Percentiles rank a stretch among this genome's conserved stretches.
Conservation (phyloP, 768 basidiomycete species). For the Macrocybe gigantea region DNA sequence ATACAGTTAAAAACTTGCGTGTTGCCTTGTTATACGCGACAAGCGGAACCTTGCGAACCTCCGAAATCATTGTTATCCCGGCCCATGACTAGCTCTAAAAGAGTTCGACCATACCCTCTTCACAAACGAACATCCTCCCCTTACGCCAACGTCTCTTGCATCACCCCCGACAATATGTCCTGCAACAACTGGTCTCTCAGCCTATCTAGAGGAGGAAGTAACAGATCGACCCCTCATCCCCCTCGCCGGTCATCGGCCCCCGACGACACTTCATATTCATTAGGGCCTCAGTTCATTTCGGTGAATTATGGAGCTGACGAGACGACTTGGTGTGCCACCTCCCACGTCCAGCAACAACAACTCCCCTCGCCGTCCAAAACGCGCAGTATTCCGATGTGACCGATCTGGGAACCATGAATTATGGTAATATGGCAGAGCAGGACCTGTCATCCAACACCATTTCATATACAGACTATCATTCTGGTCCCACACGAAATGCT, state of each 20-base stretch:
- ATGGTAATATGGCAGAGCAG: constrained; percentile 9
- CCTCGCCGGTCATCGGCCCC: constrained; percentile 34
- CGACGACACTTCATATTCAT: constrained; percentile 25
- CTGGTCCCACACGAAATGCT: constrained; percentile 22
- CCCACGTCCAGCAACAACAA: constrained; percentile 4
- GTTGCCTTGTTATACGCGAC: too few species aligned
- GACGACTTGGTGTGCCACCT: constrained; percentile 2
- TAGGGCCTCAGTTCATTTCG: constrained; percentile 28
- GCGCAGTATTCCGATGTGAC: constrained; percentile 18
- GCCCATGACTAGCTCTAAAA: not conserved
- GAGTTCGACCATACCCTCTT: constrained; percentile 1
- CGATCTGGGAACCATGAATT: constrained; percentile 11
- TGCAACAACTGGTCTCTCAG: constrained; percentile 23
- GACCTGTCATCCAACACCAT: constrained; percentile 14
- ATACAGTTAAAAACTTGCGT: too few species aligned
- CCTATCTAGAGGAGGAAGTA: constrained; percentile 22
- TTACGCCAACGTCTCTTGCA: not conserved
- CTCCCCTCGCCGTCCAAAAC: constrained; percentile 20
- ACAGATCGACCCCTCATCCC: constrained; percentile 21
- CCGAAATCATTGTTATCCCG: too few species aligned
- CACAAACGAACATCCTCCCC: constrained; percentile 2
- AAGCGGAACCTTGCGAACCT: too few species aligned
- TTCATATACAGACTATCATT: constrained; percentile 18
- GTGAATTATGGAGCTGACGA: constrained; percentile 12
- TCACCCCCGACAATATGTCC: constrained; percentile 1